Conservation (phyloP, 2,329 filamentous ascomycete species). For the Aphanoascus verrucosus region DNA sequence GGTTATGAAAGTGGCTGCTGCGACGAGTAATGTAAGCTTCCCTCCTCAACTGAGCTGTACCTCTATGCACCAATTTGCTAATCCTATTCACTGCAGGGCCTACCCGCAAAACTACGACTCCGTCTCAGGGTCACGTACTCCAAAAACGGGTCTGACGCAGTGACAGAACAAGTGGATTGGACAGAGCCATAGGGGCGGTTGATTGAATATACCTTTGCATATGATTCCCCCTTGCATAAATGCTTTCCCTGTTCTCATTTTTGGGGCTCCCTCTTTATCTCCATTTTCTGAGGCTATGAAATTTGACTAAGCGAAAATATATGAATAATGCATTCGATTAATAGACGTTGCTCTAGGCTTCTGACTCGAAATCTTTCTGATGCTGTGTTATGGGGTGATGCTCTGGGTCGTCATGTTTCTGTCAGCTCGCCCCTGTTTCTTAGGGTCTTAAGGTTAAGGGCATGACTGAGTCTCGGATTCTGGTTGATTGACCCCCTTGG, state of each 20-base stretch:
- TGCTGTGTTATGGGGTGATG: neutral
- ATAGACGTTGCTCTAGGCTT: neutral
- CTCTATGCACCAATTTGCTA: neutral
- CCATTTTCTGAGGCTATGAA: neutral
- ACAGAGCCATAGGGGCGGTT: constrained; percentile 55
- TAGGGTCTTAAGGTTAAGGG: too few species aligned
- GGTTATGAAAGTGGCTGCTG: constrained; percentile 74
- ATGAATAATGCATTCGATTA: constrained; percentile 11
- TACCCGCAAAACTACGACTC: constrained; percentile 59
- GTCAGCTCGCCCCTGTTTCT: too few species aligned
- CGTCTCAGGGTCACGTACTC: constrained; percentile 75
- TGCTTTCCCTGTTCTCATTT: constrained; percentile 4
- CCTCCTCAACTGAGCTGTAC: neutral
- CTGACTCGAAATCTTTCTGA: neutral
- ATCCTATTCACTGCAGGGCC: constrained; percentile 47
- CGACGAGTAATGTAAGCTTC: constrained; percentile 53
- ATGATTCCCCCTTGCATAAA: constrained; percentile 12
- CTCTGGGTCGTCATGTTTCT: too few species aligned
- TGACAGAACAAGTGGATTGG: constrained; percentile 95
- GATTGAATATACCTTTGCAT: constrained; percentile 2
- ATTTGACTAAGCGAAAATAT: constrained; percentile 8
- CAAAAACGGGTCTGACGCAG: constrained; percentile 56
- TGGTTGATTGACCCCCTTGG: too few species aligned
- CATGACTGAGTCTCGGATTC: too few species aligned
- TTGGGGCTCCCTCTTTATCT: neutral